Percentiles rank a stretch among this genome's conserved stretches.
Conservation (phyloP, 768 basidiomycete species). For the Xerocomellus intermedius region DNA sequence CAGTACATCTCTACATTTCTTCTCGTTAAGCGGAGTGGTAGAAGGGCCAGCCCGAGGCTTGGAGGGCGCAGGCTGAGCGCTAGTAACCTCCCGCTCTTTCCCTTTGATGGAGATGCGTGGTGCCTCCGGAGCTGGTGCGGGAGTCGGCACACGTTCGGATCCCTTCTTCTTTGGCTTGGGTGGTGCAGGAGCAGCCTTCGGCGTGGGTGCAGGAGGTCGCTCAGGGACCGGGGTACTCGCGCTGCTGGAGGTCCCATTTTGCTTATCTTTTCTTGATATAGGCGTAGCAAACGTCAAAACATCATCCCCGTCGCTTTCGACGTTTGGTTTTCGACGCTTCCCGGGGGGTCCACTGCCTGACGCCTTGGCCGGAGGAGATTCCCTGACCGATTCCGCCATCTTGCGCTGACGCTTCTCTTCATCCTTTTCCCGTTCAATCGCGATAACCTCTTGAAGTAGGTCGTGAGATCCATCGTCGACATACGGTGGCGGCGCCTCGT, state of each 20-base stretch:
- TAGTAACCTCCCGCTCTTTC: slow-evolving; percentile 64
- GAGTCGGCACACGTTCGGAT: slow-evolving; percentile 22
- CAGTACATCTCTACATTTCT: slow-evolving; percentile 77
- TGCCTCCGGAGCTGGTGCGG: slow-evolving; percentile 19
- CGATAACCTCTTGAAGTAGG: slow-evolving; percentile 76
- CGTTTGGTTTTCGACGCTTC: slow-evolving; percentile 57
- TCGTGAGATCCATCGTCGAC: slow-evolving; percentile 83
- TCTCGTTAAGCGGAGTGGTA: slow-evolving; percentile 65
- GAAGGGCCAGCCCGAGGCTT: slow-evolving; percentile 41
- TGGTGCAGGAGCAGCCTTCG: slow-evolving; percentile 25
- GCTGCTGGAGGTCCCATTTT: slow-evolving; percentile 35
- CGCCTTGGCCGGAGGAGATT: slow-evolving; percentile 37
- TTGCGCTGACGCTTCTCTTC: slow-evolving; percentile 46
- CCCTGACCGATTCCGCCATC: slow-evolving; percentile 39
- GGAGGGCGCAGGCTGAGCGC: slow-evolving; percentile 33
- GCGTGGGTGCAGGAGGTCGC: slow-evolving; percentile 24
- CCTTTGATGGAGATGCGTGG: slow-evolving; percentile 58
- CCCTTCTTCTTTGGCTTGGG: slow-evolving; percentile 46
- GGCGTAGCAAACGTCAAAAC: slow-evolving; percentile 62
- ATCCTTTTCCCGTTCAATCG: slow-evolving; percentile 68
- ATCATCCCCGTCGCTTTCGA: slow-evolving; percentile 54
- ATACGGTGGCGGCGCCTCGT: slow-evolving; percentile 59
- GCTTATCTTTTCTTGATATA: slow-evolving; percentile 50
- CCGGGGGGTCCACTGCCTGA: slow-evolving; percentile 38
- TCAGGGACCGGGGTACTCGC: slow-evolving; percentile 42